Evolutionary conservation across 805 yeast genomes (phyloP), one percentile per base, ranked within the genome.

Genomic region (Blastobotrys chiropterorum): DNA sequence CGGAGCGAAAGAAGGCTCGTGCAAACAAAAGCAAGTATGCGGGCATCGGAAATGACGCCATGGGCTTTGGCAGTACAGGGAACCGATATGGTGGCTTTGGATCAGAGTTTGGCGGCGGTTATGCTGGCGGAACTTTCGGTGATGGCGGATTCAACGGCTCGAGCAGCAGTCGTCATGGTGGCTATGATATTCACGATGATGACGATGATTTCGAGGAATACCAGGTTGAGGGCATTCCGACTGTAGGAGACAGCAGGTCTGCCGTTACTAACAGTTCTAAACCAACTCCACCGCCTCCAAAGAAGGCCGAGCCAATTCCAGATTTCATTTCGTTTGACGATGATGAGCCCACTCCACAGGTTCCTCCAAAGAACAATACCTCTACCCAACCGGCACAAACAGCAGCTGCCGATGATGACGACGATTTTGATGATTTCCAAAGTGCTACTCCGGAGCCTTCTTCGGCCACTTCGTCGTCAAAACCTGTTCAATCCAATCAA

Each of bases 1-100:
- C 81, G 40, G 98, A 90, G 68, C 79, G 98, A 56, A 88, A 86
- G 69, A 88, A 86, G 75, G 90, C 97, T n/a, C 80, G 94, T 59
- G 85, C 83, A 15, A 86, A 89, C 59, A 78, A 89, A 38, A 82
- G 85, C 69, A 90, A 90, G 68, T 89, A 83, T 66, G 85, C 83
- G 44, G 96, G 90, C 48, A 84, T 86, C 38, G 81, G 90, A 6
- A 62, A 62, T 15, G n/a, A n/a, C n/a, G n/a, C n/a, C n/a, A 61
- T 58, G 46, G 66, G 66, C 17, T 65, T 65, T 44, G 68, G 68
- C 6, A 67, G 66, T 19, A 46, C 68, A 13, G 70, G 69, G 38
- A 55, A 59, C 15, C 62, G 62, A 52, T 67, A 65, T 53, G 69
- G 69, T 21, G 73, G 74, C 0, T 59, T 69, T 51, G 70, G 69